Base-by-base conservation (phyloP, 2,329 filamentous ascomycete species). In the Neonectria coccinea region DNA sequence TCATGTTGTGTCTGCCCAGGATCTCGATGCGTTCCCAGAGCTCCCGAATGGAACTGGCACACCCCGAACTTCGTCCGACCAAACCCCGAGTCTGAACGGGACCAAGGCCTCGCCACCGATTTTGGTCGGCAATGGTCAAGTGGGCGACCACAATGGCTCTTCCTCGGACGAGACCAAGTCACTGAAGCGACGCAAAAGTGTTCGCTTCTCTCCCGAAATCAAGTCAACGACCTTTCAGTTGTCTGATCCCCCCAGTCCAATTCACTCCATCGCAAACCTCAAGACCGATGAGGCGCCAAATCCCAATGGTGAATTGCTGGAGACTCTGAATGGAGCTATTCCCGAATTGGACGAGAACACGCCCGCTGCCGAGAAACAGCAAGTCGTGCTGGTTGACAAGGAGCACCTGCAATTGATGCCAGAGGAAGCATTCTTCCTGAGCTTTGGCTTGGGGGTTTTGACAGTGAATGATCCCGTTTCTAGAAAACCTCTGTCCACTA, bases 401-500 rank as follows among this genome's bases (percentile, higher is more conserved):
- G 96, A 99, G 74, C 94, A 97, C 74, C 88, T 97, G n/a, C 96
- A 98, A 76, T 84, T 99, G 9, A 94, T 91, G 3, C 86, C 91
- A 0, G 94, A 97, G 77, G 96, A 99, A 79, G 91, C 94, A 0
- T 97, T 98, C 79, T 99, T 97, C 77, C 85, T 99, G 10, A 85
- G 84, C 5, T 98, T 97, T 75, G 91, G 86, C 0, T 83, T 99
- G 1, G 95, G 95, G 1, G 87, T 87, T 4, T 84, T 99, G 9
- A 80, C 84, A 3, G 84, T 98, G 12, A 80, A 80, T 2, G 84
- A 90, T 63, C 79, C 83, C 1, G 69, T 73, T 1, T 85, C 82
- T 0, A 78, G 81, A 8, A 69, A 75, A 20, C 74, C 80, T 2
- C 80, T 92, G 47, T 77, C 86, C 4, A 81, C 85, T 8, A 74